phyloP scores from a whole-genome alignment of 2,329 filamentous ascomycete species.

The Fusarium vanettenii region DNA sequence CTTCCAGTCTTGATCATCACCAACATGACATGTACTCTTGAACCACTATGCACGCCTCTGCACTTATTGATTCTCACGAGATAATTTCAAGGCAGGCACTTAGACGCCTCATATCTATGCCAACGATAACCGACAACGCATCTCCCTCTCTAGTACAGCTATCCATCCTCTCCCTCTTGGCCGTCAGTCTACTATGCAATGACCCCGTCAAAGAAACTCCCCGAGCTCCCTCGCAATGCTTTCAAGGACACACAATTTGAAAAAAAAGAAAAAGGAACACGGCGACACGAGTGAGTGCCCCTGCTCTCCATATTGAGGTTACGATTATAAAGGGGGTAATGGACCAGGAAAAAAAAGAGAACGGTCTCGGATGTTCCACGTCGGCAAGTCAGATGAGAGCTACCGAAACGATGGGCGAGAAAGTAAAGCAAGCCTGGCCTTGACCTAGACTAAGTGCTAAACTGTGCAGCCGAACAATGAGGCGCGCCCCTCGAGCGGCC shows the following conservation, averaged over 20 bases:
- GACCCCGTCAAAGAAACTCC: constrained; percentile 39
- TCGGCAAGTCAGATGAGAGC: constrained; percentile 4
- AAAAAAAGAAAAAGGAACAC: constrained; percentile 9
- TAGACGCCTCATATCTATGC: constrained; percentile 21
- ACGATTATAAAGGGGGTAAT: constrained; percentile 11
- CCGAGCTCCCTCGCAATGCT: constrained; percentile 45
- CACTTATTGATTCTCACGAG: constrained; percentile 13
- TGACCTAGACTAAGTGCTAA: neutral
- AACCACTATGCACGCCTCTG: neutral
- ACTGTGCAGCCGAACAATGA: neutral
- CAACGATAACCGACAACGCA: constrained; percentile 19
- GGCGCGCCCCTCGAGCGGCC: constrained; percentile 11
- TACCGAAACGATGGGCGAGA: constrained; percentile 12
- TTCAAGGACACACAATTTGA: constrained; percentile 21
- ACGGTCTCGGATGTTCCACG: constrained; percentile 10
- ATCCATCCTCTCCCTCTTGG: constrained; percentile 5
- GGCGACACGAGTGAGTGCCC: neutral
- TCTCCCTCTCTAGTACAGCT: constrained; percentile 12
- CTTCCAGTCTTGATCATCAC: neutral
- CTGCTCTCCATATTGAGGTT: constrained; percentile 16
- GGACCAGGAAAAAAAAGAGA: constrained; percentile 11
- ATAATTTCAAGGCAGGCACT: neutral
- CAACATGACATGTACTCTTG: neutral
- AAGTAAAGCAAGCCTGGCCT: constrained; percentile 11
- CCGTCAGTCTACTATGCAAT: constrained; percentile 37